Percentiles rank a stretch among this genome's conserved stretches.
These are phyloP conservation scores for Fusarium zealandicum DNA, from an alignment of 2,329 filamentous ascomycete genomes.

Conservation along the genomic window DNA sequence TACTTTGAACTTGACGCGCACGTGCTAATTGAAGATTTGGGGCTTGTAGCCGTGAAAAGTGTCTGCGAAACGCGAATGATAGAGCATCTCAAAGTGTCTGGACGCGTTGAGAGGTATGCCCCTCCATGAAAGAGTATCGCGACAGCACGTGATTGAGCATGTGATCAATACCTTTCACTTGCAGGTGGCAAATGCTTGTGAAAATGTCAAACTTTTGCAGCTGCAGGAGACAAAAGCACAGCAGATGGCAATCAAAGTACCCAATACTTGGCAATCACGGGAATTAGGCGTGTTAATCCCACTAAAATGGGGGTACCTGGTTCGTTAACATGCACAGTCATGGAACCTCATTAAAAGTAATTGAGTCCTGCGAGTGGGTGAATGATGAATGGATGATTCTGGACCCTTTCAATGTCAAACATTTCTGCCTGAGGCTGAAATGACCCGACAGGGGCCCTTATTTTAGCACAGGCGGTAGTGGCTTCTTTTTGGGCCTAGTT, in stretches of 20 bases:
- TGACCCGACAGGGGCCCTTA: constrained; percentile 21
- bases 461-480: constrained; percentile 29
- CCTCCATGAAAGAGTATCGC: constrained; percentile 20
- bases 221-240: neutral
- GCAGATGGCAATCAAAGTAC: neutral
- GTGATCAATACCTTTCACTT: constrained; percentile 19
- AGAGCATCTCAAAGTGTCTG: neutral
- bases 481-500: constrained; percentile 35
- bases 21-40: constrained; percentile 5
- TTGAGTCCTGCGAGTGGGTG: constrained; percentile 10
- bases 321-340: too few species aligned
- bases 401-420: constrained; percentile 8
- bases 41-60: constrained; percentile 10
- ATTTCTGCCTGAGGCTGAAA: constrained; percentile 41
- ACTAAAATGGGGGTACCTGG: too few species aligned
- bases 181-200: constrained; percentile 6
- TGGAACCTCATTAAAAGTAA: too few species aligned
- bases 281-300: too few species aligned
- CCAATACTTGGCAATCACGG: neutral
- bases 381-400: constrained; percentile 14
- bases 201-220: neutral
- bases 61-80: constrained; percentile 23
- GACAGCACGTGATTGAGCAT: constrained; percentile 38
- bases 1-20: constrained; percentile 6
- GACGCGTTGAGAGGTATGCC: constrained; percentile 24